A percentile compares a stretch with the other conserved stretches of the same genome.
Evolutionary conservation across 2,329 filamentous ascomycete species (phyloP).

Genomic region (Colletotrichum musicola): DNA sequence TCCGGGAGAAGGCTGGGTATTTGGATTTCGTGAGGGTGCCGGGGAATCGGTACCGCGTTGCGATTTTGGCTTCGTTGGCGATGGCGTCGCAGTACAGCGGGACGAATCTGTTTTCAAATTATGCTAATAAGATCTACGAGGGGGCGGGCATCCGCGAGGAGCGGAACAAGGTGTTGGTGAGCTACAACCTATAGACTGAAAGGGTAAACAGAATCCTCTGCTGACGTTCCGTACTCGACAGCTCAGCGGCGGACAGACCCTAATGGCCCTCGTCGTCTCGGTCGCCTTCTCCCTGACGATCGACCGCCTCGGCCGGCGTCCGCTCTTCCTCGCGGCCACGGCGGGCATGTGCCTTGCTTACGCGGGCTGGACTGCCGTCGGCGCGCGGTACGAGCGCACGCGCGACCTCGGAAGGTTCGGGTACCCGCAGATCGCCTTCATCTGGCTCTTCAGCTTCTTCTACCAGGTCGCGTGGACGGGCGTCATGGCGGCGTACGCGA

Average conservation of each 20-base stretch:
- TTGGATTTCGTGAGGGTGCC: background rate
- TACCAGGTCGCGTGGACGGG: constrained; percentile 6
- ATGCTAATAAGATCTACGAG: constrained; percentile 11
- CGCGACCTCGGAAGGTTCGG: background rate
- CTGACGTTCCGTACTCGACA: background rate
- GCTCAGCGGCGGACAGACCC: background rate
- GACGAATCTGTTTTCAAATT: background rate
- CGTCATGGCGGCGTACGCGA: background rate
- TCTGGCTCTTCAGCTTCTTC: background rate
- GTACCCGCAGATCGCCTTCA: background rate
- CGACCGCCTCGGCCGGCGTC: constrained; percentile 4
- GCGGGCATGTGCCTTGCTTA: background rate
- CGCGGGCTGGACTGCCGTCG: constrained; percentile 13
- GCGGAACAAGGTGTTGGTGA: background rate
- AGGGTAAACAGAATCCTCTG: too few relatives aligned
- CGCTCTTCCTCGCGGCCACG: constrained; percentile 7
- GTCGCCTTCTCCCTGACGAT: background rate
- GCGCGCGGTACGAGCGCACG: background rate
- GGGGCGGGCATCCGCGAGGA: background rate
- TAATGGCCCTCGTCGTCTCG: background rate
- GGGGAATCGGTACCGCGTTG: background rate
- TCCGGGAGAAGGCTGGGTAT: background rate
- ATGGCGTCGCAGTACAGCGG: constrained; percentile 3
- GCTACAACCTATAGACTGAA: too few relatives aligned
- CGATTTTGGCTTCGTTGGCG: background rate